phyloP scores from a whole-genome alignment of 345 rosid genomes.

The Aquilaria yunnanensis region DNA sequence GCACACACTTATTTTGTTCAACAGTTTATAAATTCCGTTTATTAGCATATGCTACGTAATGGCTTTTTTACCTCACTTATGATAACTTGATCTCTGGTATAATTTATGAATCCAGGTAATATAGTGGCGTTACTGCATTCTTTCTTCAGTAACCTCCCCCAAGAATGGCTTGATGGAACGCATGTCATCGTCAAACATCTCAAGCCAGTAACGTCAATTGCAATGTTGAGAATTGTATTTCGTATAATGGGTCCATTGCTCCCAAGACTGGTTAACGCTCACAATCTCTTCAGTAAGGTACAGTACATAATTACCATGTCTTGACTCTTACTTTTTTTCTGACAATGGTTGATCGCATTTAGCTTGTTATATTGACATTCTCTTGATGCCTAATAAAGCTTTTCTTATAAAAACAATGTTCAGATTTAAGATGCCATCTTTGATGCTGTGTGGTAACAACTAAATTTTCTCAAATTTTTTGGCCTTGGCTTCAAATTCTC shows the following conservation, averaged over 20 bases:
- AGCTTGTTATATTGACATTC: too few relatives aligned
- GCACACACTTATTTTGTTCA: too few relatives aligned
- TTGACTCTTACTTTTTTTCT: too few relatives aligned
- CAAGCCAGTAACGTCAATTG: conserved; percentile 84
- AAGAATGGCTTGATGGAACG: conserved; percentile 97
- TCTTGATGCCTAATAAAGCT: too few relatives aligned
- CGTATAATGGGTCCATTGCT: conserved; percentile 97
- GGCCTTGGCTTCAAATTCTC: too few relatives aligned
- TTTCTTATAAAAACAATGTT: too few relatives aligned
- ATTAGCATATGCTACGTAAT: too few relatives aligned
- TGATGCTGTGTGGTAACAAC: too few relatives aligned
- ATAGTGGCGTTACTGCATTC: conserved; percentile 88
- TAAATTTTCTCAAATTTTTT: too few relatives aligned
- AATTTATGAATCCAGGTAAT: conserved; percentile 55
- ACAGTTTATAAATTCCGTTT: too few relatives aligned
- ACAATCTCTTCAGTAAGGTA: conserved; percentile 91
- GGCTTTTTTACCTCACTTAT: neutral
- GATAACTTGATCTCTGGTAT: conserved; percentile 15
- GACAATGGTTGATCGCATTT: too few relatives aligned
- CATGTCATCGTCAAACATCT: conserved; percentile 75
- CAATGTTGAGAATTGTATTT: conserved; percentile 89
- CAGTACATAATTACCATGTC: neutral
- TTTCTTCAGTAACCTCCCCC: conserved; percentile 95
- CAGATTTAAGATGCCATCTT: too few relatives aligned
- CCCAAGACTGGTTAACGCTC: conserved; percentile 91